These are phyloP conservation scores for Lactarius pseudohatsudake DNA, from an alignment of 768 basidiomycete genomes.

Conservation along the genomic window DNA sequence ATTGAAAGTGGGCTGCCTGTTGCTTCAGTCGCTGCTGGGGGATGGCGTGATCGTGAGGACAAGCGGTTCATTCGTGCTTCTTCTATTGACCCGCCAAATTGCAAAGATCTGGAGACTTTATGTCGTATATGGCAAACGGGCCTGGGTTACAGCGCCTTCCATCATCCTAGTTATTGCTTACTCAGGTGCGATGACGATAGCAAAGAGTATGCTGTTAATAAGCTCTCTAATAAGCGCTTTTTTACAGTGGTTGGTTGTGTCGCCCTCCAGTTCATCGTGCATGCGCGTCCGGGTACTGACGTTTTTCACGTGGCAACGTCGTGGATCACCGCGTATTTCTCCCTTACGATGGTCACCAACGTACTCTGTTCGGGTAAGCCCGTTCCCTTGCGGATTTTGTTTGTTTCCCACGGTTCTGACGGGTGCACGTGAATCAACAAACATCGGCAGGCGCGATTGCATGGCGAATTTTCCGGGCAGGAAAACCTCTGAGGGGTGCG, in stretches of 20 bases:
- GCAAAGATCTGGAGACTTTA: constrained; percentile 2
- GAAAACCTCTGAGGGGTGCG: not conserved
- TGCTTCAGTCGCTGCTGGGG: constrained; percentile 1
- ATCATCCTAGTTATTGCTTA: not conserved
- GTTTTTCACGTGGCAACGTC: constrained; percentile 1
- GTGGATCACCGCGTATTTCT: constrained; percentile 4
- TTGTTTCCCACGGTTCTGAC: not conserved
- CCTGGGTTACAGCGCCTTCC: not conserved
- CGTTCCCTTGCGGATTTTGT: not conserved
- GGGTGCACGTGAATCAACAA: not conserved
- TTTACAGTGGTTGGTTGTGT: not conserved
- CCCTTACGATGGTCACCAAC: not conserved
- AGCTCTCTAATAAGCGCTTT: not conserved
- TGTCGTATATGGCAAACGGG: constrained; percentile 3
- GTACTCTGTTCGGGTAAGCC: constrained; percentile 4
- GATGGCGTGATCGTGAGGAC: constrained; percentile 4
- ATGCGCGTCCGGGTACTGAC: not conserved
- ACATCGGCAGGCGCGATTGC: not conserved
- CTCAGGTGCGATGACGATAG: not conserved
- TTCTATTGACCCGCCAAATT: not conserved
- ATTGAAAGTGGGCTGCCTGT: not conserved
- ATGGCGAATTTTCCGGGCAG: not conserved
- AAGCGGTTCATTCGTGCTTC: not conserved
- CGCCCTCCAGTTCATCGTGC: not conserved
- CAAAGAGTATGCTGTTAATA: no score